A percentile compares a stretch with the other conserved stretches of the same genome.
phyloP scores from a whole-genome alignment of 1,284 basidiomycete species.

The Meira nashicola region DNA sequence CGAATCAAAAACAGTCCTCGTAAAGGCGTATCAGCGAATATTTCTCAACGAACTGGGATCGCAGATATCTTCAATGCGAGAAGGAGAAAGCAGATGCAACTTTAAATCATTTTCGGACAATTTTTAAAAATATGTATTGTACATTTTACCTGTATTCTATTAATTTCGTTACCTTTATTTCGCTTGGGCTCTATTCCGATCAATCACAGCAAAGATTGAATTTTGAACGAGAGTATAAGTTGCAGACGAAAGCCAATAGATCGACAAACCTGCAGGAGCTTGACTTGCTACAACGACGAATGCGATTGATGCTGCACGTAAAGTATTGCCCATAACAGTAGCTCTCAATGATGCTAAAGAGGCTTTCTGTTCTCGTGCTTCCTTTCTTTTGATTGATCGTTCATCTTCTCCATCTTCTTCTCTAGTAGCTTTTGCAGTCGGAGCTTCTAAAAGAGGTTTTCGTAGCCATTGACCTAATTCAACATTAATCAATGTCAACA shows the following conservation, averaged over 20 bases:
- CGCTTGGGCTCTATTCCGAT: background rate
- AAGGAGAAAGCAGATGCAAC: no score
- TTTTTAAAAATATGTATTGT: no score
- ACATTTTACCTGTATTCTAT: no score
- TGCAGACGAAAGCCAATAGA: constrained; percentile 81
- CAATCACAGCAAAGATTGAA: constrained; percentile 58
- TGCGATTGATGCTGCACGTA: constrained; percentile 64
- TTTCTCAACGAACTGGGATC: background rate
- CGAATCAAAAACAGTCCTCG: background rate
- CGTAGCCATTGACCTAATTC: constrained; percentile 26
- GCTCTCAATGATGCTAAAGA: constrained; percentile 25
- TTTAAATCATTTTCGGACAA: no score
- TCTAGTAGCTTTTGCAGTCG: background rate
- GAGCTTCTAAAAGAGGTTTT: constrained; percentile 10
- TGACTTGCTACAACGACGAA: constrained; percentile 72
- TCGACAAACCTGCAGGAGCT: constrained; percentile 69
- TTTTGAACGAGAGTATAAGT: constrained; percentile 73
- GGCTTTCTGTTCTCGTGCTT: constrained; percentile 9
- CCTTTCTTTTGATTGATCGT: background rate
- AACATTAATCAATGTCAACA: constrained; percentile 41
- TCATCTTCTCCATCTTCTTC: background rate
- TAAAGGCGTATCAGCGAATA: background rate
- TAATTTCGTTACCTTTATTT: no score
- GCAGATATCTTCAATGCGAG: background rate
- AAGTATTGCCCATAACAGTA: constrained; percentile 62